Conservation (phyloP, 2,329 filamentous ascomycete genomes). For the Cladophialophora yegresii region DNA sequence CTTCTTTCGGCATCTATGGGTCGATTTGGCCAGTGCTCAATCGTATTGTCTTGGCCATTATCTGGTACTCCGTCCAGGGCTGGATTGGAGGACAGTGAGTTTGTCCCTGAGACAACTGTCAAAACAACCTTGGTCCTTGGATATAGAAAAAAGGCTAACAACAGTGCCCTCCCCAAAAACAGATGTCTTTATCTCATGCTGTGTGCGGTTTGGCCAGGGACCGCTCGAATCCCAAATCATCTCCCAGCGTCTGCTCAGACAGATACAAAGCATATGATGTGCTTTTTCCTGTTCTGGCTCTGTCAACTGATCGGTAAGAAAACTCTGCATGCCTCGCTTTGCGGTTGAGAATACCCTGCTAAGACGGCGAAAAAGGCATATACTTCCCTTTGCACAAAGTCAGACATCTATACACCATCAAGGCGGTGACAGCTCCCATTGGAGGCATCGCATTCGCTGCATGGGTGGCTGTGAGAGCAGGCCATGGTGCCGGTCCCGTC, state of each 20-base stretch:
- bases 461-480: conserved; percentile 78
- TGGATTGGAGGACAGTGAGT: conserved; percentile 36
- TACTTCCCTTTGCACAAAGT: conserved; percentile 29
- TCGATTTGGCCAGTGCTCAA: conserved; percentile 47
- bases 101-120: too few species aligned
- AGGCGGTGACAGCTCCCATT: conserved; percentile 77
- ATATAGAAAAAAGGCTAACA: conserved; percentile 2
- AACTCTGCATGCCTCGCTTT: conserved; percentile 9
- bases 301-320: conserved; percentile 10
- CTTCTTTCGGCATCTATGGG: conserved; percentile 50
- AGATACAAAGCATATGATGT: conserved; percentile 42
- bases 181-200: conserved; percentile 47
- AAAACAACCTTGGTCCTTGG: conserved; percentile 27
- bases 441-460: conserved; percentile 82
- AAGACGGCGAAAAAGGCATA: conserved; percentile 13
- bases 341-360: conserved; percentile 8
- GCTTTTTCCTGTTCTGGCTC: conserved; percentile 48
- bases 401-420: conserved; percentile 84
- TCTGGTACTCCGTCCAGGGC: conserved; percentile 13
- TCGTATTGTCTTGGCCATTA: conserved; percentile 49
- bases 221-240: conserved; percentile 44
- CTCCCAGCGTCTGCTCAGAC: conserved; percentile 13
- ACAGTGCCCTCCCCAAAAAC: background rate
- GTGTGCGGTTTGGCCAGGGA: conserved; percentile 48
- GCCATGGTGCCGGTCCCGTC: conserved; percentile 74